Evolutionary conservation across 139 green algal species (phyloP).

Genomic region (Closterium sp.): DNA sequence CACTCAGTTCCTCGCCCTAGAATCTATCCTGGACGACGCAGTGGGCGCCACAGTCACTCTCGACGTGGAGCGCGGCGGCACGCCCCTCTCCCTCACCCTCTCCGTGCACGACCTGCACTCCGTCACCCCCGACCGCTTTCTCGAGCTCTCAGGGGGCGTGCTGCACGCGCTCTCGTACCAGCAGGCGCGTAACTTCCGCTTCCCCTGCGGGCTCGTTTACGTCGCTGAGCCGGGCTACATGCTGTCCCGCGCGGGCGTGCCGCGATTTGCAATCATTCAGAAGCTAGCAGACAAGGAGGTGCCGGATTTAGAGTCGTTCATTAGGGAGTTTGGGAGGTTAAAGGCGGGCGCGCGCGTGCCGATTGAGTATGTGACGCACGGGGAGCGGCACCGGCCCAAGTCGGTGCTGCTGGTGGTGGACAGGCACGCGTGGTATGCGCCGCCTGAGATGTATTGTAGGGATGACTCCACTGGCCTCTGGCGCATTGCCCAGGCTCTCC

Average conservation of each 20-base stretch:
- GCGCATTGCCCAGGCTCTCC: neutral
- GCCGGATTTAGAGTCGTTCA: conserved; percentile 64
- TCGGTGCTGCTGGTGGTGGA: conserved; percentile 39
- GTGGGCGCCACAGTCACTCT: conserved; percentile 59
- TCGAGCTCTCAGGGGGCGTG: conserved; percentile 74
- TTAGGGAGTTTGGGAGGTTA: conserved; percentile 26
- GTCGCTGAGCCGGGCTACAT: conserved; percentile 74
- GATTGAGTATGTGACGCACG: conserved; percentile 72
- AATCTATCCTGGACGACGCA: conserved; percentile 72
- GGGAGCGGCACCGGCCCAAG: conserved; percentile 54
- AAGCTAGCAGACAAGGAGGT: conserved; percentile 64
- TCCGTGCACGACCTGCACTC: conserved; percentile 73
- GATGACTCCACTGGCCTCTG: conserved; percentile 66
- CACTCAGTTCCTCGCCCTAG: conserved; percentile 78
- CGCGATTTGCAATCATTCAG: conserved; percentile 80
- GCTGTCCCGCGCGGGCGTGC: conserved; percentile 61
- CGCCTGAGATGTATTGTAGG: conserved; percentile 68
- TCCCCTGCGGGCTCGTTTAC: conserved; percentile 67
- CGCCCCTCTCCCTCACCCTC: conserved; percentile 47
- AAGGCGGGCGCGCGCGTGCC: conserved; percentile 61
- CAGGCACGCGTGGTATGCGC: conserved; percentile 71
- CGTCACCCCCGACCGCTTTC: conserved; percentile 57
- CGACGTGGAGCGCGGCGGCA: conserved; percentile 65
- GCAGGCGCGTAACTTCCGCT: conserved; percentile 73
- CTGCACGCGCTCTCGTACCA: conserved; percentile 87